Percentiles rank a stretch among this genome's conserved stretches.
phyloP scores from a whole-genome alignment of 176 grass and related monocot species.

The Dactylis glomerata region DNA sequence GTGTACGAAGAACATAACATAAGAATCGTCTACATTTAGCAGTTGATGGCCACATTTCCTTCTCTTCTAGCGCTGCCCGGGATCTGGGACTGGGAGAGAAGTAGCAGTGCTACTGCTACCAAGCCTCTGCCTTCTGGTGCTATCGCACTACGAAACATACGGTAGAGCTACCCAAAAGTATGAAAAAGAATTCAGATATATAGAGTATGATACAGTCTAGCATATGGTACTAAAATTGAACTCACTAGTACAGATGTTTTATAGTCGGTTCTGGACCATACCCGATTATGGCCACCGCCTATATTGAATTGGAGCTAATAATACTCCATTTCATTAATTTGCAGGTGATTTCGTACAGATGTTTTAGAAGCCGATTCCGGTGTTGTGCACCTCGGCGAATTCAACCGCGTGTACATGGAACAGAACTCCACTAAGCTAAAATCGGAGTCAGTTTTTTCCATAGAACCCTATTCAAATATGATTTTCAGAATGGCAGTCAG shows the following conservation, averaged over 20 bases:
- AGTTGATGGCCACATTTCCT: background rate
- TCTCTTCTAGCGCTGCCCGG: background rate
- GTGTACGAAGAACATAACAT: background rate
- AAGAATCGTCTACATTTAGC: background rate
- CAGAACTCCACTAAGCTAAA: background rate
- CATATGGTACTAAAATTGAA: background rate
- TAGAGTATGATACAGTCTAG: background rate
- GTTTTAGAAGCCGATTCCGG: no score
- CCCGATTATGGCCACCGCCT: no score
- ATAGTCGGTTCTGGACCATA: no score
- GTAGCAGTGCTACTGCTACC: background rate
- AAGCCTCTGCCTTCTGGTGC: background rate
- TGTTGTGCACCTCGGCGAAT: no score
- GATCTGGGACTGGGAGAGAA: no score
- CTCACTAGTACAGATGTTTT: background rate
- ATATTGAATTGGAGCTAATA: background rate
- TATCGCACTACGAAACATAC: background rate
- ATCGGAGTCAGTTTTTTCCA: background rate
- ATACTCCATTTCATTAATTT: background rate
- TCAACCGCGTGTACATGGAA: background rate
- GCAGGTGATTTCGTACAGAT: background rate
- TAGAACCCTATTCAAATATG: background rate
- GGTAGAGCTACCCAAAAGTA: background rate
- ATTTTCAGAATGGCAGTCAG: background rate
- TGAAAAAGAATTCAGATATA: accelerated